A percentile compares a stretch with the other conserved stretches of the same genome.
phyloP scores from a whole-genome alignment of 306 rosid species.

The Vachellia collinsii region DNA sequence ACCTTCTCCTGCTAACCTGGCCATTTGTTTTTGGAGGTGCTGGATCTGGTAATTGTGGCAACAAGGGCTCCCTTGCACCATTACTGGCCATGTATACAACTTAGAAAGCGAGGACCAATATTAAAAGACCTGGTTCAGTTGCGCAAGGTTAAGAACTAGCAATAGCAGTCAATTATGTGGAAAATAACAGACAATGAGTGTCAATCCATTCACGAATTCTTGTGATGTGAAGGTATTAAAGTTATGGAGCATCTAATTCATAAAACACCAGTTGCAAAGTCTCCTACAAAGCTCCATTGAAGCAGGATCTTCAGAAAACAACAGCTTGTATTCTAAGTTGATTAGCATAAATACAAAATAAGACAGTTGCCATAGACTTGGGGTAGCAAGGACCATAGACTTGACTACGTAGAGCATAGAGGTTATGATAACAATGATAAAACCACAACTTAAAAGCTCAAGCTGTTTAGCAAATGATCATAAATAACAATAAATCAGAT shows the following conservation, averaged over 20 bases:
- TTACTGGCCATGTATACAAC: constrained; percentile 53
- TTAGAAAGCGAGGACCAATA: constrained; percentile 31
- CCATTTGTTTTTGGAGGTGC: constrained; percentile 33
- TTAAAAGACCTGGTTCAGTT: constrained; percentile 38
- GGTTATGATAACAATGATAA: neutral
- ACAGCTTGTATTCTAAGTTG: neutral
- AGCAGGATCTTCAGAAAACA: neutral
- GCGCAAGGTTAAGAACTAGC: constrained; percentile 25
- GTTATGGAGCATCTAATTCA: constrained; percentile 3
- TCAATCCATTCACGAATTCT: neutral
- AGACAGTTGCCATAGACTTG: too few species aligned
- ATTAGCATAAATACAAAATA: constrained; percentile 15
- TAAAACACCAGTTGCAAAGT: neutral
- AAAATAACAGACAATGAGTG: constrained; percentile 7
- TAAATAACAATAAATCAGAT: neutral
- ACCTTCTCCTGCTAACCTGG: constrained; percentile 43
- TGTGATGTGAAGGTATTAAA: neutral
- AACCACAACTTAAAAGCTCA: neutral
- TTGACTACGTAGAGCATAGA: neutral
- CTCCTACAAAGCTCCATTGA: neutral
- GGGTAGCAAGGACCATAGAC: neutral
- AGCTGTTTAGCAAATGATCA: neutral
- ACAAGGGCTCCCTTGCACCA: constrained; percentile 48
- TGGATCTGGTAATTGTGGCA: constrained; percentile 29
- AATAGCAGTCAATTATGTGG: constrained; percentile 21